These are phyloP conservation scores for Russula lepida DNA, from an alignment of 768 basidiomycete genomes.

Conservation along the genomic window DNA sequence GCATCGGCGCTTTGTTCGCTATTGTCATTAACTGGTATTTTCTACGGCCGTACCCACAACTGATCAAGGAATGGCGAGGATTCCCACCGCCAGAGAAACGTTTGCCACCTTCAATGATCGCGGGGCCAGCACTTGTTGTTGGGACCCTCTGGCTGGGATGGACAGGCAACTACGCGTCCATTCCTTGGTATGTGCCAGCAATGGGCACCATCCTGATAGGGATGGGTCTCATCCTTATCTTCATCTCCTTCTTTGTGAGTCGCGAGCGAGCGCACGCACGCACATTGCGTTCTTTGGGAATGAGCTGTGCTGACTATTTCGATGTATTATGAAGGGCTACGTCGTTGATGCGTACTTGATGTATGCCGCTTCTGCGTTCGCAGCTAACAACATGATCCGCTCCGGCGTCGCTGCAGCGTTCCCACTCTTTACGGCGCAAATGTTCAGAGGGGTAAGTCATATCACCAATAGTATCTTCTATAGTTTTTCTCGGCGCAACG, in stretches of 20 bases:
- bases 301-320: not conserved
- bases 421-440: conserved; percentile 58
- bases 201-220: not conserved
- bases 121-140: not conserved
- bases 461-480: conserved; percentile 20
- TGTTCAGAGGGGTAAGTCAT: conserved; percentile 37
- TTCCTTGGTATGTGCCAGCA: not conserved
- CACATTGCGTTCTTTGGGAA: not conserved
- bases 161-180: not conserved
- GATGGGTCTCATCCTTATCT: conserved; percentile 27
- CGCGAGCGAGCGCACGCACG: not conserved
- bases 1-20: not conserved
- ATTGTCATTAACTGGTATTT: not conserved
- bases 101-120: not conserved
- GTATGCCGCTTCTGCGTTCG: conserved; percentile 49
- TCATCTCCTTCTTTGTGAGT: conserved; percentile 48
- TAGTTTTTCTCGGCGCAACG: not conserved
- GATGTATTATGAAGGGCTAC: conserved; percentile 35
- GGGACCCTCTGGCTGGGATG: not conserved
- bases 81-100: not conserved
- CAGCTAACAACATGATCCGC: conserved; percentile 51
- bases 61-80: not conserved
- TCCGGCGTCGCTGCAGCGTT: conserved; percentile 51
- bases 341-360: conserved; percentile 46
- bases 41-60: not conserved